Conservation (phyloP, 495 filamentous ascomycete species). For the Neurospora sp. region DNA sequence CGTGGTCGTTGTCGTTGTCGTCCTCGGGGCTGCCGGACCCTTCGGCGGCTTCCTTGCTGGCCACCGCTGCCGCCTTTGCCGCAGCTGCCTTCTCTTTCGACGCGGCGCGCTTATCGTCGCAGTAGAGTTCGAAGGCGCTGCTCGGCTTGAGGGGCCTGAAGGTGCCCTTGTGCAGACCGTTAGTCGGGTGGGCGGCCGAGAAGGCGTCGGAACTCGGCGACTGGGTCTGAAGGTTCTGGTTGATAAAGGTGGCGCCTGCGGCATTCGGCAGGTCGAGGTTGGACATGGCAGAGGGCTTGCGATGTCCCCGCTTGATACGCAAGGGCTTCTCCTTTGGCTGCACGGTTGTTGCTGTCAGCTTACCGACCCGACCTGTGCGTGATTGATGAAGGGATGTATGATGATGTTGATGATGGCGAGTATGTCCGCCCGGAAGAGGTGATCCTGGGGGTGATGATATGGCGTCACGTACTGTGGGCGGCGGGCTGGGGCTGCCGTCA, state of each 20-base stretch:
- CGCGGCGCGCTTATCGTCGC: constrained; percentile 31
- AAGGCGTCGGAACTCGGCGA: constrained; percentile 41
- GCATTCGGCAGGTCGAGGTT: constrained; percentile 10
- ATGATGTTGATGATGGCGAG: constrained; percentile 1
- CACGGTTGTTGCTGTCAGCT: constrained; percentile 15
- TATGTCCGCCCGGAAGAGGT: constrained; percentile 3
- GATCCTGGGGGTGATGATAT: constrained; percentile 8
- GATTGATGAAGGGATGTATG: constrained; percentile 6
- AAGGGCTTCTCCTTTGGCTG: constrained; percentile 88
- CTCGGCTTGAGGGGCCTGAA: constrained; percentile 33
- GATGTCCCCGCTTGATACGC: constrained; percentile 70
- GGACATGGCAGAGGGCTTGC: constrained; percentile 39
- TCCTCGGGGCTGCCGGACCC: constrained; percentile 73
- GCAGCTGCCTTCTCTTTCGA: constrained; percentile 23
- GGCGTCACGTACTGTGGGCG: constrained; percentile 52
- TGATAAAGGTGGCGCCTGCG: constrained; percentile 29
- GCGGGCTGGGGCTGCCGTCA: constrained; percentile 61
- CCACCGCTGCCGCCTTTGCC: constrained; percentile 32
- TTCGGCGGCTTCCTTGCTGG: constrained; percentile 51
- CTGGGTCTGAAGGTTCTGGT: constrained; percentile 30
- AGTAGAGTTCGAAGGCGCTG: constrained; percentile 44
- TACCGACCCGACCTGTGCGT: constrained; percentile 8
- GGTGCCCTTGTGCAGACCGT: constrained; percentile 23
- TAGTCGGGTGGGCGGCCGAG: constrained; percentile 24
- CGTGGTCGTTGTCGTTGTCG: constrained; percentile 20